Evolutionary conservation across 176 grass and related monocot genomes (phyloP), one percentile per base, ranked within the genome.

Genomic region (Coix lacrymajobi): DNA sequence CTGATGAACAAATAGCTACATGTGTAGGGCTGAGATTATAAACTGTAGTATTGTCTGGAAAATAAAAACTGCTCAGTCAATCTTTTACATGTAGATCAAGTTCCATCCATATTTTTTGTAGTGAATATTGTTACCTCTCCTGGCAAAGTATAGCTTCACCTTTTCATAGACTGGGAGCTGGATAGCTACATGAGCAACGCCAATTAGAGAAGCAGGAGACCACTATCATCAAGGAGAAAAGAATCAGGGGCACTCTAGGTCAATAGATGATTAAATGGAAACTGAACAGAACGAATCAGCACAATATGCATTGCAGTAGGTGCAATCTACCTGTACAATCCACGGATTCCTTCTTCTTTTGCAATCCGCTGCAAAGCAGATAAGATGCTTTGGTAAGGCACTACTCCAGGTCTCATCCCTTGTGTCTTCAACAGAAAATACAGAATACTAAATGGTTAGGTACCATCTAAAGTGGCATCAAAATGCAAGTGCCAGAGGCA

Each of bases 161-260:
- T 89, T 91, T 77, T 94, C 90, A 58, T 94, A 97, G 30, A 87
- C 83, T 44, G 90, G 95, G 60, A 97, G 82, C 56, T 97, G 95
- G 48, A 94, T 97, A 25, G 92, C 90, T 63, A 94, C 92, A 84
- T 97, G 95, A 85, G 83, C 92, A 87, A 97, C 90, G 45, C 95
- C 92, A 33, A 73, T 83, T 86, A 97, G 76, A 89, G 95, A 94
- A 91, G 90, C 82, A 97, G 77, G 75, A 94, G 81, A 52, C 95
- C 90, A 89, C 90, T 97, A 67, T 83, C 58, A 64, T 67, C 44
- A 73, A 28, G 63, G 71, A 87, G 84, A 65, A 75, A 79, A 36
- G 31, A 88, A 90, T 77, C 51, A 75, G 76, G 26, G 26, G 67
- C 60, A 80, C 33, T 62, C 43, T 17, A 64, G 8, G 82, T 34